Percentiles rank a stretch among this genome's conserved stretches.
Evolutionary conservation across 2,329 filamentous ascomycete species (phyloP).

Genomic region (Exophiala viscosa): DNA sequence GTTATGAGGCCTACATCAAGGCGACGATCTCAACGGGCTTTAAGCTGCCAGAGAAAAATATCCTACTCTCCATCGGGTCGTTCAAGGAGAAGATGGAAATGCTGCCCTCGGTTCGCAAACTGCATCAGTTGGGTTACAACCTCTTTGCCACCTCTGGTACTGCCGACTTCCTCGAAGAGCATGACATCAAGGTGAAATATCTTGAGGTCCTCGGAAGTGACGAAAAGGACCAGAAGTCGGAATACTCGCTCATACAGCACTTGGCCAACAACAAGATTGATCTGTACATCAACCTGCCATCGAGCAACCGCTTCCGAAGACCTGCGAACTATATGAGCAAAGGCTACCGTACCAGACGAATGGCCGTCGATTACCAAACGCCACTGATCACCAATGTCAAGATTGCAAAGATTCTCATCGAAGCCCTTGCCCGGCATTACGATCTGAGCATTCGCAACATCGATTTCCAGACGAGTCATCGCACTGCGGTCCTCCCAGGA

Average conservation of each 20-base stretch:
- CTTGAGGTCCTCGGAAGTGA: slow-evolving; percentile 78
- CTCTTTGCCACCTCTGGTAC: slow-evolving; percentile 95
- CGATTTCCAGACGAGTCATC: slow-evolving; percentile 89
- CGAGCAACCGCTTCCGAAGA: slow-evolving; percentile 92
- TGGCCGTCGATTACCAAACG: slow-evolving; percentile 97
- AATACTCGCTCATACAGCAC: slow-evolving; percentile 96
- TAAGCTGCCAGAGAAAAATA: slow-evolving; percentile 91
- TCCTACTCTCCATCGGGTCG: slow-evolving; percentile 89
- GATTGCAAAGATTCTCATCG: slow-evolving; percentile 95
- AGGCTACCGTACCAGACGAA: slow-evolving; percentile 91
- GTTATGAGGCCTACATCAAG: slow-evolving; percentile 97
- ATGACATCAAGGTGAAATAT: slow-evolving; percentile 88
- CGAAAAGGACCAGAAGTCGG: slow-evolving; percentile 81
- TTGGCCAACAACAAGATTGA: slow-evolving; percentile 97
- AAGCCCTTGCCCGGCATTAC: slow-evolving; percentile 87
- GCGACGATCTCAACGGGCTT: slow-evolving; percentile 93
- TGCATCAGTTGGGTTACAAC: slow-evolving; percentile 89
- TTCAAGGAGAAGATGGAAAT: slow-evolving; percentile 99
- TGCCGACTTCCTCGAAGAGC: slow-evolving; percentile 91
- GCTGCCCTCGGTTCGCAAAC: slow-evolving; percentile 84
- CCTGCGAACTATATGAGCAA: slow-evolving; percentile 98
- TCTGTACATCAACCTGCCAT: slow-evolving; percentile 98
- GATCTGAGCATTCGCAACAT: slow-evolving; percentile 76
- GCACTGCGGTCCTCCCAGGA: slow-evolving; percentile 68
- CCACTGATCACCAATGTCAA: slow-evolving; percentile 98